Conservation (phyloP, 1,139 yeast genomes). For the Yamadazyma taylorii region DNA sequence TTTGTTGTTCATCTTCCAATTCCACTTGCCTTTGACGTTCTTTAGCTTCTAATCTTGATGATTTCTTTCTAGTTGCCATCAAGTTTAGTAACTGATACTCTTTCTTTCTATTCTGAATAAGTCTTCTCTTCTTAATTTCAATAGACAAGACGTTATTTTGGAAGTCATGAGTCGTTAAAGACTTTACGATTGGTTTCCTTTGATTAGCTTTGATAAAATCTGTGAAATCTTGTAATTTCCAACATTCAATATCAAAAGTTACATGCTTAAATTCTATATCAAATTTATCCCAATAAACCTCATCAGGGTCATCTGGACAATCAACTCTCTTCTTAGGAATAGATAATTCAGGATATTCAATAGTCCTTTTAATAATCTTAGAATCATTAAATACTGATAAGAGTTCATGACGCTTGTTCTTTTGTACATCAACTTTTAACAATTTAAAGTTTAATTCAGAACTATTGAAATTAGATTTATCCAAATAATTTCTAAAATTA, state of each 20-base stretch:
- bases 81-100: conserved; percentile 49
- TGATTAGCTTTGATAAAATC: conserved; percentile 22
- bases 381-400: conserved; percentile 44
- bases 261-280: conserved; percentile 27
- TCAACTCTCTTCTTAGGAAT: conserved; percentile 44
- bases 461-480: conserved; percentile 27
- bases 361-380: conserved; percentile 43
- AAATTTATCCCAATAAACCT: conserved; percentile 27
- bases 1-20: conserved; percentile 26
- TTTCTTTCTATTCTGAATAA: conserved; percentile 41
- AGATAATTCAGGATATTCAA: conserved; percentile 29
- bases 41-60: conserved; percentile 51
- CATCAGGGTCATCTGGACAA: conserved; percentile 36
- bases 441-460: conserved; percentile 33
- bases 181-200: conserved; percentile 19
- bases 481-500: conserved; percentile 45
- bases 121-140: conserved; percentile 39
- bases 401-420: conserved; percentile 27
- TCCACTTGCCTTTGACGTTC: conserved; percentile 47
- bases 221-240: conserved; percentile 34
- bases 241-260: conserved; percentile 33
- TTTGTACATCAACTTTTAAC: conserved; percentile 17
- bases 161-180: conserved; percentile 17
- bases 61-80: conserved; percentile 50
- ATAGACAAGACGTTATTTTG: conserved; percentile 18